Conservation (phyloP, 371 early-diverging fungal genomes). For the Rhizopus arrhizus region DNA sequence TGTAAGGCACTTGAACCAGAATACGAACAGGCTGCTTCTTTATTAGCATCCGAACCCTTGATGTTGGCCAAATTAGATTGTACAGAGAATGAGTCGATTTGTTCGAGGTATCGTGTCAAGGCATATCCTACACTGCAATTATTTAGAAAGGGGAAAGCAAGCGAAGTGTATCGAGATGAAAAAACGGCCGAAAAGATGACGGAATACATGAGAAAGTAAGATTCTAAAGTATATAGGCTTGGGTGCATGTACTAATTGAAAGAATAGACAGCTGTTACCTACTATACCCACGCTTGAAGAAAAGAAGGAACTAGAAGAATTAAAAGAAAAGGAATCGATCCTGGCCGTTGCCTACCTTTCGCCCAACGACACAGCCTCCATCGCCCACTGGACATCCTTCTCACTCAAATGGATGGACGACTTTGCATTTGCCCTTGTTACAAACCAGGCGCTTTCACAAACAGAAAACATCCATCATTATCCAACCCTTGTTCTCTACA, state of each 20-base stretch:
- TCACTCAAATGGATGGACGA: constrained; percentile 75
- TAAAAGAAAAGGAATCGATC: constrained; percentile 76
- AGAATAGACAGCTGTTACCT: constrained; percentile 62
- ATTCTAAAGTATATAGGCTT: neutral
- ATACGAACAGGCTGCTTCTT: constrained; percentile 80
- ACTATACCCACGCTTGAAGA: constrained; percentile 47
- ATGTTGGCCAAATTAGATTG: constrained; percentile 93
- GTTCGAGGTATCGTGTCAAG: constrained; percentile 72
- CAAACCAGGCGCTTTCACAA: constrained; percentile 39
- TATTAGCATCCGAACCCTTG: constrained; percentile 58
- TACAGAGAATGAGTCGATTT: constrained; percentile 76
- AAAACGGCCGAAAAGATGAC: constrained; percentile 77
- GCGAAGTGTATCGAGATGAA: constrained; percentile 63
- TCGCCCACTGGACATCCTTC: constrained; percentile 51
- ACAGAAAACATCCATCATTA: constrained; percentile 53
- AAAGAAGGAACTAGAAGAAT: constrained; percentile 52
- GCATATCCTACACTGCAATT: constrained; percentile 67
- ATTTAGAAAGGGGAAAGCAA: constrained; percentile 21
- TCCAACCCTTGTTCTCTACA: constrained; percentile 61
- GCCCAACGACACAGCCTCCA: constrained; percentile 56
- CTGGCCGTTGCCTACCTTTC: constrained; percentile 80
- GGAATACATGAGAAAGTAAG: constrained; percentile 79
- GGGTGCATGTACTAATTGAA: neutral
- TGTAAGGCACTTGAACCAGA: constrained; percentile 82
- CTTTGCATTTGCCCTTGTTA: constrained; percentile 73